Evolutionary conservation across 345 rosid species (phyloP).

Genomic region (Microthlaspi erraticum): DNA sequence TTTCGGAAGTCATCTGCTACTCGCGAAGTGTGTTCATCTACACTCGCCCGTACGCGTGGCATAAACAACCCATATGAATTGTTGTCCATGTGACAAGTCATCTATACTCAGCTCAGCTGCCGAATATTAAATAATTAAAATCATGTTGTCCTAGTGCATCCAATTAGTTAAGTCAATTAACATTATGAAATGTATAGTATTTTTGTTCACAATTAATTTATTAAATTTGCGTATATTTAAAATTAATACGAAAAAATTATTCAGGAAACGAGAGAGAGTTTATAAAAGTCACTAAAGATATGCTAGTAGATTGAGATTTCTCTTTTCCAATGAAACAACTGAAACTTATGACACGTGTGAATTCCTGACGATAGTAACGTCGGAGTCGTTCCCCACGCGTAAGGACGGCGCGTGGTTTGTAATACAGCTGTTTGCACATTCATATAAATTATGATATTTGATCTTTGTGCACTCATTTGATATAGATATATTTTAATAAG

Average conservation of each 20-base stretch:
- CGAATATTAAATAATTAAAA: too few relatives aligned
- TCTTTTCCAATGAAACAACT: too few relatives aligned
- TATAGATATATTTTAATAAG: not conserved
- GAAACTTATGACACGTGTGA: slow-evolving; percentile 11
- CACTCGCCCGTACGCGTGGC: slow-evolving; percentile 1
- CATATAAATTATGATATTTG: not conserved
- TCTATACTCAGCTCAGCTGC: too few relatives aligned
- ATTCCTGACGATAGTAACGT: not conserved
- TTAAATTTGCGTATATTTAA: too few relatives aligned
- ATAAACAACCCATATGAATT: not conserved
- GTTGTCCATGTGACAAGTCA: not conserved
- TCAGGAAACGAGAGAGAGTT: too few relatives aligned
- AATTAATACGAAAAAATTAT: too few relatives aligned
- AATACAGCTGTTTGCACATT: slow-evolving; percentile 14
- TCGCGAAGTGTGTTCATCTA: not conserved
- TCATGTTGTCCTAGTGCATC: too few relatives aligned
- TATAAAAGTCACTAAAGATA: too few relatives aligned
- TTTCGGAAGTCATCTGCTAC: not conserved
- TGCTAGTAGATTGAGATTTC: too few relatives aligned
- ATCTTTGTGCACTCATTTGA: not conserved
- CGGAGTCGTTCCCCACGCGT: slow-evolving; percentile 16
- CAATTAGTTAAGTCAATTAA: too few relatives aligned
- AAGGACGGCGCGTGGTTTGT: slow-evolving; percentile 21
- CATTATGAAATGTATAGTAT: too few relatives aligned
- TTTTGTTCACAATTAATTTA: too few relatives aligned